These are phyloP conservation scores for Sesbania bispinosa DNA, from an alignment of 306 rosid species.

Conservation along the genomic window DNA sequence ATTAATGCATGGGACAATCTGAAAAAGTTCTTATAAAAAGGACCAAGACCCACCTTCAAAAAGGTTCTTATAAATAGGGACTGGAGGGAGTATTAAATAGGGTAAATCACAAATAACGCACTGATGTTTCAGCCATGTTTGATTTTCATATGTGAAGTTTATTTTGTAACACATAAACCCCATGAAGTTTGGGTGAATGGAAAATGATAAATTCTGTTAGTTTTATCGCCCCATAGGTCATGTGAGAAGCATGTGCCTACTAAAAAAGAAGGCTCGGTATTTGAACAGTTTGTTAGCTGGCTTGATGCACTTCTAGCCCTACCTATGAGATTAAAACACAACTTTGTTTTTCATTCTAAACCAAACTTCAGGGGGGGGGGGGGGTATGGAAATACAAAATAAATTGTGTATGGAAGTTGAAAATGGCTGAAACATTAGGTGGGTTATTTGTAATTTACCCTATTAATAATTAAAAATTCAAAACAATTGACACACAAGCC, in stretches of 20 bases:
- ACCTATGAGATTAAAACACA: too few species aligned
- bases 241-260: not conserved
- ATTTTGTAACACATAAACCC: not conserved
- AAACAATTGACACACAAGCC: conserved; percentile 5
- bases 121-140: not conserved
- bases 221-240: not conserved
- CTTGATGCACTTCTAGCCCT: not conserved
- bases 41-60: too few species aligned
- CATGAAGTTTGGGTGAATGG: not conserved
- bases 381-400: not conserved
- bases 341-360: too few species aligned
- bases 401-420: not conserved
- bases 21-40: too few species aligned
- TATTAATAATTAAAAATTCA: not conserved
- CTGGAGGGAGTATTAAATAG: too few species aligned
- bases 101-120: not conserved
- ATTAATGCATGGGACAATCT: too few species aligned
- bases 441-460: not conserved
- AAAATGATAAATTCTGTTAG: not conserved
- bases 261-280: not conserved
- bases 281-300: not conserved
- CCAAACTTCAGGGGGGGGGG: too few species aligned
- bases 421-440: not conserved
- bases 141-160: not conserved
- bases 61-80: too few species aligned